A percentile compares a stretch with the other conserved stretches of the same genome.
phyloP scores from a whole-genome alignment of 106 monocot genomes.

The Acorus gramineus region DNA sequence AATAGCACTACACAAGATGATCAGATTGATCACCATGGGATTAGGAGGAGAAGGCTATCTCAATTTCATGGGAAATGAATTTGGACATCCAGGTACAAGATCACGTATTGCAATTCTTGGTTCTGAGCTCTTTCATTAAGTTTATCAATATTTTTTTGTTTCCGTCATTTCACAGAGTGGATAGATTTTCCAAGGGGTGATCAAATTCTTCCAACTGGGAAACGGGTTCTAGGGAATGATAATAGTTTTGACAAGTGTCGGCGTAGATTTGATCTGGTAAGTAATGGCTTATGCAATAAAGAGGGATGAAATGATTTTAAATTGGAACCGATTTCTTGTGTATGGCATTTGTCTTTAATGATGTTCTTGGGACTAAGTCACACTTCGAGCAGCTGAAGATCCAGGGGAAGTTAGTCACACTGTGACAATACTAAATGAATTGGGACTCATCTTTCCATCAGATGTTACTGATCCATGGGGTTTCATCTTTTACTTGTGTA shows the following conservation, averaged over 20 bases:
- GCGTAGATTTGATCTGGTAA: slow-evolving; percentile 88
- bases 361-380: too few relatives aligned
- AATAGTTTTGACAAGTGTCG: slow-evolving; percentile 91
- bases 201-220: slow-evolving; percentile 59
- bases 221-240: slow-evolving; percentile 67
- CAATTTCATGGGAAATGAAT: slow-evolving; percentile 99
- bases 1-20: slow-evolving; percentile 98
- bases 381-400: too few relatives aligned
- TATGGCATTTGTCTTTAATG: not conserved
- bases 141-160: slow-evolving; percentile 3
- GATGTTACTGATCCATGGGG: too few relatives aligned
- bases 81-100: slow-evolving; percentile 86
- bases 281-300: not conserved
- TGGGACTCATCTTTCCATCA: too few relatives aligned
- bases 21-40: slow-evolving; percentile 88
- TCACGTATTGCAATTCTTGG: not conserved
- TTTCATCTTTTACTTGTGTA: too few relatives aligned
- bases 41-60: slow-evolving; percentile 98
- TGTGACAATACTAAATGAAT: too few relatives aligned
- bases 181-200: slow-evolving; percentile 93
- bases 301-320: too few relatives aligned
- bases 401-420: too few relatives aligned
- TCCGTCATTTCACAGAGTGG: slow-evolving; percentile 53
- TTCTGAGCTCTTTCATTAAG: not conserved
- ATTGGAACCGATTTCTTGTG: not conserved